Evolutionary conservation across 495 filamentous ascomycete species (phyloP).

Genomic region (Xylaria curta): DNA sequence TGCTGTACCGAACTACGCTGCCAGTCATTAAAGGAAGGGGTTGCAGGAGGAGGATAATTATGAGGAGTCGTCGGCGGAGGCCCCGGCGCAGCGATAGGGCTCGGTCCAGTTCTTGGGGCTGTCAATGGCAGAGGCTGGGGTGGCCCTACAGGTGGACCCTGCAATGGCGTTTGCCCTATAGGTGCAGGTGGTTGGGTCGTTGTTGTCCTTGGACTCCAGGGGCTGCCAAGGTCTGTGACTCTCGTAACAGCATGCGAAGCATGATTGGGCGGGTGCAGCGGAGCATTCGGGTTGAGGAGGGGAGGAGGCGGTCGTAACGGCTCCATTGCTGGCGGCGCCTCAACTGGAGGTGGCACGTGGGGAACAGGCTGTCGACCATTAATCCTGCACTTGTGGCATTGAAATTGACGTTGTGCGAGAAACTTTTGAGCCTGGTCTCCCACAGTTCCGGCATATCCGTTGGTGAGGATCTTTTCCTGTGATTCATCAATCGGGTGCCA

Average conservation of each 20-base stretch:
- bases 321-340: constrained; percentile 44
- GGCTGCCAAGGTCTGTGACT: constrained; percentile 30
- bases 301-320: constrained; percentile 41
- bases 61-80: constrained; percentile 42
- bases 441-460: constrained; percentile 48
- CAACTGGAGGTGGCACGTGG: constrained; percentile 38
- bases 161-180: constrained; percentile 30
- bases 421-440: constrained; percentile 53
- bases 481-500: constrained; percentile 61
- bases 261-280: constrained; percentile 29
- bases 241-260: constrained; percentile 33
- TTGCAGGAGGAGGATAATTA: constrained; percentile 46
- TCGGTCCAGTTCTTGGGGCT: constrained; percentile 31
- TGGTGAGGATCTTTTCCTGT: constrained; percentile 49
- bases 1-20: constrained; percentile 41
- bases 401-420: constrained; percentile 56
- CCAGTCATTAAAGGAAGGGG: constrained; percentile 44
- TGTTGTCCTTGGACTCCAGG: constrained; percentile 34
- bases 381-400: constrained; percentile 65
- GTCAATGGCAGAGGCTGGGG: constrained; percentile 35
- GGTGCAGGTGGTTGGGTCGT: constrained; percentile 28
- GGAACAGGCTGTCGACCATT: constrained; percentile 44
- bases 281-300: constrained; percentile 22
- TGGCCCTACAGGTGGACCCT: constrained; percentile 30
- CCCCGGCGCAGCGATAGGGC: constrained; percentile 38